Base-by-base conservation (phyloP, 2,329 filamentous ascomycete species). In the Endothia cerciana region DNA sequence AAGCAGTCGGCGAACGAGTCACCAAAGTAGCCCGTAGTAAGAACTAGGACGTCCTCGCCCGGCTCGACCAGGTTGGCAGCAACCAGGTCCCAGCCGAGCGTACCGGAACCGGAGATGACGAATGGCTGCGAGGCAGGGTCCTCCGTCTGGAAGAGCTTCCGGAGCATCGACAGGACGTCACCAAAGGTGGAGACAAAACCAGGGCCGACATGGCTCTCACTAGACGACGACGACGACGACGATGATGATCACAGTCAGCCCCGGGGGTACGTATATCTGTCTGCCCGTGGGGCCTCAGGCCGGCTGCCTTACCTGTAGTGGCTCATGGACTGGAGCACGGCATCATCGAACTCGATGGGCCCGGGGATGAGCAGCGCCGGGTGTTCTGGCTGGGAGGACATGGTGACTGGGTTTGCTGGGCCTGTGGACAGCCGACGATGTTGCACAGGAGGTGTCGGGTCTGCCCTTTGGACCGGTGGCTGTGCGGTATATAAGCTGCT, bases 281-380 rank as follows among this genome's bases (percentile, higher is more conserved):
- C n/a, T 10, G 47, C n/a, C 47, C 3, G 47, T 22, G 25, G 15
- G 43, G 43, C 43, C n/a, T 17, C 4, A 1, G 33, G 33, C 33
- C 4, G 43, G 15, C 33, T n/a, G 19, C 19, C 3, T 13, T 25
- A 93, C 91, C 91, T 94, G 82, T 91, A 97, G 81, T 97, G 93
- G 83, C 91, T 90, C 94, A 97, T 97, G 68, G 93, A 92, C 79
- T 94, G 87, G 62, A 97, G 88, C 68, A 98, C 94, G 58, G 89
- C 93, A 94, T 98, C 94, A 78, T 97, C 94, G 76, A 97, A 97
- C 82, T 98, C 94, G 78, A 98, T 97, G 75, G 95, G 95, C 70
- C 95, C 95, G 60, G 95, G 95, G 75, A 99, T 98, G 81, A 99
- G 88, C 80, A 99, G 84, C 64, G 94, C 90, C 53, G 87, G 80